Evolutionary conservation across 768 basidiomycete species (phyloP), one percentile per base, ranked within the genome.

Genomic region (Psilocybe cyanescens): DNA sequence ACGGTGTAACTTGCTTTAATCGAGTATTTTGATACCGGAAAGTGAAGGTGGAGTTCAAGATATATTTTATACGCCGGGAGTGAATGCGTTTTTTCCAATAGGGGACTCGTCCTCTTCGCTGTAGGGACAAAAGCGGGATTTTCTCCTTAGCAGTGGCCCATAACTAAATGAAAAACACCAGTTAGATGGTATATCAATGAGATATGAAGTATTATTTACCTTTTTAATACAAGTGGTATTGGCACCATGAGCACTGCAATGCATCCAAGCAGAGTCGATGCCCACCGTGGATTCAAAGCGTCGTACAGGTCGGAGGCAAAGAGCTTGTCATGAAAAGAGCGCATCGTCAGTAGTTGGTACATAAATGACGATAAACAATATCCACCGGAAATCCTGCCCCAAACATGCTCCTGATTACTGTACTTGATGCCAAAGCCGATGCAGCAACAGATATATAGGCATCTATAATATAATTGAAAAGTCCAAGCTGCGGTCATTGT

Each of bases 381-480:
- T 68, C n/a, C 63, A 80, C 78, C 19, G 83, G 85, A 62, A 85
- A 85, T 4, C 70, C 78, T 28, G 83, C 83, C 33, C 85, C 87
- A 52, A 81, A 82, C 8, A 82, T 61, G 64, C 84, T 86, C 16
- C 85, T 81, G 2, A 81, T 68, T 14, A 88, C 81, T 0, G 83
- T 85, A 55, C 69, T 83, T 2, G 79, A 77, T 1, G 87, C 82
- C 8, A 88, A 72, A 1, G 86, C 86, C 8, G 84, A 85, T 1
- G 87, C 86, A 7, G 86, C 81, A 4, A 80, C 76, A 59, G 76
- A 69, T 19, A 85, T 71, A 65, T 88, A 88, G 3, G 83, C 78
- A 70, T 88, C 88, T 45, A 89, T 81, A 37, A 87, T 81, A 65
- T 89, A 89, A 63, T 85, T 88, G 64, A 86, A 71, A 49, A 86